phyloP scores from a whole-genome alignment of 2,329 filamentous ascomycete genomes.

The Exophiala sp. region DNA sequence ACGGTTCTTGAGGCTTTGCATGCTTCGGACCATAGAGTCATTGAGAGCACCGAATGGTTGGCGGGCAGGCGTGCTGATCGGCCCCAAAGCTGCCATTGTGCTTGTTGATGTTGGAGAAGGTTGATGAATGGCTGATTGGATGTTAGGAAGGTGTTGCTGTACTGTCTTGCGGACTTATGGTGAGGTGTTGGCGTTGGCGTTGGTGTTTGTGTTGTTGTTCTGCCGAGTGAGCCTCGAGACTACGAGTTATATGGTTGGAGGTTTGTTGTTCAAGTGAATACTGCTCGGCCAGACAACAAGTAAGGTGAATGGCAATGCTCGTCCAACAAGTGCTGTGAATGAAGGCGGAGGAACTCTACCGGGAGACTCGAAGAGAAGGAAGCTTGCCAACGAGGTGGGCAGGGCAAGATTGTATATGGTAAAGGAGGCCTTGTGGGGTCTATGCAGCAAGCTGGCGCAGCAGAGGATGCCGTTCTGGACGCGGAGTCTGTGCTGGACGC shows the following conservation, averaged over 20 bases:
- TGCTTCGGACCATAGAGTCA: slow-evolving; percentile 30
- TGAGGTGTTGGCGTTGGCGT: not conserved
- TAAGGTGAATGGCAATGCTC: not conserved
- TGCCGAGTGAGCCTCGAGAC: not conserved
- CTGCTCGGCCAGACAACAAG: not conserved
- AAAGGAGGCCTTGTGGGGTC: slow-evolving; percentile 2
- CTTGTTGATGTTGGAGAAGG: not conserved
- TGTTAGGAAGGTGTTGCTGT: not conserved
- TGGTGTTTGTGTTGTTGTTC: not conserved
- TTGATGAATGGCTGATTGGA: not conserved
- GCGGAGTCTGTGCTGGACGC: slow-evolving; percentile 18
- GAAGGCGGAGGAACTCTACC: slow-evolving; percentile 4
- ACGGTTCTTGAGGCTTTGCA: slow-evolving; percentile 34
- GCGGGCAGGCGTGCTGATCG: slow-evolving; percentile 29
- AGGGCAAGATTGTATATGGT: slow-evolving; percentile 17
- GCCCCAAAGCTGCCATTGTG: slow-evolving; percentile 31
- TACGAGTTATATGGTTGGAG: not conserved
- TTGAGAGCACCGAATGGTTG: slow-evolving; percentile 33
- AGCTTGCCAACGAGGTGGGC: slow-evolving; percentile 6
- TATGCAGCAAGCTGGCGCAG: slow-evolving; percentile 18
- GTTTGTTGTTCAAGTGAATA: not conserved
- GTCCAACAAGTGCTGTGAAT: not conserved
- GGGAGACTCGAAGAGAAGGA: slow-evolving; percentile 9
- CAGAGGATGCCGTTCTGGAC: slow-evolving; percentile 9
- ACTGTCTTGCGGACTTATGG: not conserved